phyloP scores from a whole-genome alignment of 2,329 filamentous ascomycete genomes.

The Metarhizium sp. region DNA sequence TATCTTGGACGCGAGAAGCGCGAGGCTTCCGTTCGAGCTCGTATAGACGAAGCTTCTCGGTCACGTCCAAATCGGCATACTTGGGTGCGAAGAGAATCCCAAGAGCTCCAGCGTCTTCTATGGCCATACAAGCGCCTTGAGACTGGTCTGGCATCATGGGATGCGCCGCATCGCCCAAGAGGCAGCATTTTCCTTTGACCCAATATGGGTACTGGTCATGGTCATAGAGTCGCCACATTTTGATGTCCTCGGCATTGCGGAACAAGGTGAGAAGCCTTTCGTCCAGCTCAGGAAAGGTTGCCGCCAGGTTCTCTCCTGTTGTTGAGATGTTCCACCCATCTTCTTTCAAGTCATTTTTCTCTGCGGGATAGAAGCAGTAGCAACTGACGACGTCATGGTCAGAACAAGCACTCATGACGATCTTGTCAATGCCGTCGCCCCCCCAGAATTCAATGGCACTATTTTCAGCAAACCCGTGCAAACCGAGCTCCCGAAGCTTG shows the following conservation, averaged over 20 bases:
- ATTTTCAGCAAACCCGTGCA: slow-evolving; percentile 47
- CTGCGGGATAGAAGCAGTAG: slow-evolving; percentile 57
- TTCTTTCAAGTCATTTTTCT: slow-evolving; percentile 44
- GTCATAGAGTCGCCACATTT: slow-evolving; percentile 46
- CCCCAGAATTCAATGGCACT: slow-evolving; percentile 57
- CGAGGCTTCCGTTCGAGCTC: slow-evolving; percentile 38
- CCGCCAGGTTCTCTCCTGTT: slow-evolving; percentile 44
- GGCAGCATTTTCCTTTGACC: slow-evolving; percentile 34
- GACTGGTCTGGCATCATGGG: slow-evolving; percentile 60
- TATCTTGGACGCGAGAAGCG: slow-evolving; percentile 40
- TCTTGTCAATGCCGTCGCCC: slow-evolving; percentile 51
- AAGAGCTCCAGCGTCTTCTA: slow-evolving; percentile 52
- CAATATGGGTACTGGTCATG: slow-evolving; percentile 42
- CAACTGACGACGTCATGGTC: slow-evolving; percentile 49
- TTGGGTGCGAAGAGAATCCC: slow-evolving; percentile 43
- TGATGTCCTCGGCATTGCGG: slow-evolving; percentile 47
- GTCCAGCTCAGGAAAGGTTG: slow-evolving; percentile 48
- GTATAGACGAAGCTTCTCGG: slow-evolving; percentile 35
- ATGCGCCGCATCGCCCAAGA: slow-evolving; percentile 56
- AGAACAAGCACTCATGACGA: slow-evolving; percentile 57
- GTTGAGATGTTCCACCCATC: slow-evolving; percentile 45
- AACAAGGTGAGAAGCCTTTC: slow-evolving; percentile 42
- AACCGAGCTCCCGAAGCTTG: slow-evolving; percentile 41
- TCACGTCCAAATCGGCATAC: slow-evolving; percentile 29
- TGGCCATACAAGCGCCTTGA: slow-evolving; percentile 57